These are phyloP conservation scores for Fusarium circinatum DNA, from an alignment of 2,329 filamentous ascomycete genomes.

Conservation along the genomic window DNA sequence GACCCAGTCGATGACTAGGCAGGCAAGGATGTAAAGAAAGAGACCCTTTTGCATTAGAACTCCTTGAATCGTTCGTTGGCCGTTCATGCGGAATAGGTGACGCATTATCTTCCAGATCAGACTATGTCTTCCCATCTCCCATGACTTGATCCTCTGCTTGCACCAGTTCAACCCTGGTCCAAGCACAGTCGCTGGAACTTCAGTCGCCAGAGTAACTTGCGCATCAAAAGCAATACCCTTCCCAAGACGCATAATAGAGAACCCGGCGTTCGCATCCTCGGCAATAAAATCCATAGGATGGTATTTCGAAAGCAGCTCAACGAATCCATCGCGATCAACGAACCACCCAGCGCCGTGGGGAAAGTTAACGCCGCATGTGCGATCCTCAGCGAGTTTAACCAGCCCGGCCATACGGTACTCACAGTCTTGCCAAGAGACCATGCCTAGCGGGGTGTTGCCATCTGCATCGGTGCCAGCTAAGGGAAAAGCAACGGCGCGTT, in stretches of 20 bases:
- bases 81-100: neutral
- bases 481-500: neutral
- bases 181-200: conserved; percentile 4
- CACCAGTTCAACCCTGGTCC: conserved; percentile 31
- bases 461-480: neutral
- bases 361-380: neutral
- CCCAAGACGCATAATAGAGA: conserved; percentile 2
- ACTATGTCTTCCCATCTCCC: conserved; percentile 32
- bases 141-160: conserved; percentile 33
- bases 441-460: neutral
- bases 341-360: conserved; percentile 2
- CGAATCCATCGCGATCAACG: neutral
- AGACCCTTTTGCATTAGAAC: neutral
- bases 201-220: neutral
- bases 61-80: neutral
- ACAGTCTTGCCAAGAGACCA: conserved; percentile 7
- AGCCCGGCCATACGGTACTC: conserved; percentile 3
- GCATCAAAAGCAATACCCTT: conserved; percentile 1
- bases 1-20: neutral
- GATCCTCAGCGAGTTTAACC: neutral
- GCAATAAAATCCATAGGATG: conserved; percentile 12
- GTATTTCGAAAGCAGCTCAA: neutral
- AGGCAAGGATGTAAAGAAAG: neutral
- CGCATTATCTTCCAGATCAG: conserved; percentile 10
- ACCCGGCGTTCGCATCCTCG: neutral